Evolutionary conservation across 805 yeast species (phyloP), one percentile per base, ranked within the genome.

Genomic region (Kregervanrija pseudodelftensis): DNA sequence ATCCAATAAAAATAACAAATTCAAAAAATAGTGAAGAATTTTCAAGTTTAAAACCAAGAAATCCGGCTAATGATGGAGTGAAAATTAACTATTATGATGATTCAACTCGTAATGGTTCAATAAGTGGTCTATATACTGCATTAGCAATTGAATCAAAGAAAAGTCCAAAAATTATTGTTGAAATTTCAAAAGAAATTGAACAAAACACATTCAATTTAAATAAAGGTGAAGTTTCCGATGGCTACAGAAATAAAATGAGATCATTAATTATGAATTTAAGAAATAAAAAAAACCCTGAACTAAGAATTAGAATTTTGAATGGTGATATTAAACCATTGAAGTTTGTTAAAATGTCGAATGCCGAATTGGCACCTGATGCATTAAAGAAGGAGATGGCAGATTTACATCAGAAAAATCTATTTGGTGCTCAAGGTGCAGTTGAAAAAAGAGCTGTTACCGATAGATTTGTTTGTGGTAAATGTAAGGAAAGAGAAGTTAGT

Each of bases 351-450:
- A 90, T 95, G 95, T 70, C 82, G 32, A 91, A 96, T n/a, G 87
- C 83, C 59, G 99, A 93, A 54, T 75, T 93, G 80, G 98, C 98
- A 0, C 95, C 97, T 3, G 96, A 86, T 58, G 80, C 87, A 32
- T 74, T 93, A 55, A 87, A 85, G 65, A 76, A 82, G 63, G 93
- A 90, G 61, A 73, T 90, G 53, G 95, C 88, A 57, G 80, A 84
- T 57, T 75, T 93, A 55, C 88, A 86, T 58, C 82, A 85, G 61
- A 85, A 87, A 64, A 93, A 93, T 64, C 71, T 93, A 61, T 91
- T 85, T 65, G 95, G 91, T 61, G 99, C 99, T 2, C 97, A 88
- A 67, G 96, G 97, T 56, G 98, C 99, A 7, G 89, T 87, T 7
- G 93, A 91, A 57, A 88, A 89, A 70, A 77, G 97, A 56, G 95